phyloP scores from a whole-genome alignment of 2,329 filamentous ascomycete species.

The Leptographium wingfieldii region DNA sequence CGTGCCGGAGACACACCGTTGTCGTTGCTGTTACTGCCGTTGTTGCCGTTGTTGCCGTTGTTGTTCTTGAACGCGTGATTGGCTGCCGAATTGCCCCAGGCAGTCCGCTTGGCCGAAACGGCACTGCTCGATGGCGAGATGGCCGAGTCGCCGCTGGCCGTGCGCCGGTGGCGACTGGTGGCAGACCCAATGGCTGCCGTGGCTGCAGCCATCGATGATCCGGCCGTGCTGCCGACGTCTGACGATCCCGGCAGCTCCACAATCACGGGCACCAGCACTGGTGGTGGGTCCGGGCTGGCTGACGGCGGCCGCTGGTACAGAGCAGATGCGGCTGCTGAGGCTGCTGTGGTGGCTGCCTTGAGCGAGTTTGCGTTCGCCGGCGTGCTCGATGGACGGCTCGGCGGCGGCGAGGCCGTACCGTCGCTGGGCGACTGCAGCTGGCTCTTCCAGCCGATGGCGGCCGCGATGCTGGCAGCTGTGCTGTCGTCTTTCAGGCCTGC shows the following conservation, averaged over 20 bases:
- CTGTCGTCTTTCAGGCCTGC: conserved; percentile 42
- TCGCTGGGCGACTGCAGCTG: not conserved
- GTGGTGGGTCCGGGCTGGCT: not conserved
- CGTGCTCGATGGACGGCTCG: not conserved
- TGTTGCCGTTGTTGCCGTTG: conserved; percentile 13
- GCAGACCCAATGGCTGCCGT: conserved; percentile 33
- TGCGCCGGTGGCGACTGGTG: conserved; percentile 25
- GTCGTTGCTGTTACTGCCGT: not conserved
- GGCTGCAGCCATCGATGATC: conserved; percentile 58
- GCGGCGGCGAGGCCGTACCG: not conserved
- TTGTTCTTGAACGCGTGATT: conserved; percentile 31
- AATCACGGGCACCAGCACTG: not conserved
- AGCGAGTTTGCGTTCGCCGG: conserved; percentile 6
- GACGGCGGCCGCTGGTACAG: conserved; percentile 5
- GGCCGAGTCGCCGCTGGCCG: conserved; percentile 21
- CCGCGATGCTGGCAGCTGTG: conserved; percentile 61
- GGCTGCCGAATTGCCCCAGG: conserved; percentile 57
- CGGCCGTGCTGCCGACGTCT: conserved; percentile 39
- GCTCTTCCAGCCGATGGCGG: conserved; percentile 49
- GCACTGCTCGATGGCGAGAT: conserved; percentile 28
- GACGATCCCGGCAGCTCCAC: not conserved
- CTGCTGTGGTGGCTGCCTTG: conserved; percentile 9
- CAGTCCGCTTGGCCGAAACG: conserved; percentile 48
- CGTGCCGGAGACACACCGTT: not conserved
- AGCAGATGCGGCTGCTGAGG: conserved; percentile 7